A percentile compares a stretch with the other conserved stretches of the same genome.
These are phyloP conservation scores for Linderniella brevidens DNA, from an alignment of 257 asterid species.

Conservation along the genomic window DNA sequence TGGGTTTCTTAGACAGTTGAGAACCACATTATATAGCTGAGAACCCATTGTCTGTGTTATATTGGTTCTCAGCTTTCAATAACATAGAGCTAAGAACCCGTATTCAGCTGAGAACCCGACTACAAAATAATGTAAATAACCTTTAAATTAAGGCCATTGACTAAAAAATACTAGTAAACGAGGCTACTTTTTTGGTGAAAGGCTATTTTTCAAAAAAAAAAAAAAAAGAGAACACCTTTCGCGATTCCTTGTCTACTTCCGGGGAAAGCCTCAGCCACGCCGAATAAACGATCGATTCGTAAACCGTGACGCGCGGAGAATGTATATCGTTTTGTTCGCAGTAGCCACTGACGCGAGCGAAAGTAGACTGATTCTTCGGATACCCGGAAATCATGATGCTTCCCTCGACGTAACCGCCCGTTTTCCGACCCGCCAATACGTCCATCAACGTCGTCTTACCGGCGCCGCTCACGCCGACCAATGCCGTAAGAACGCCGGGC, in stretches of 20 bases:
- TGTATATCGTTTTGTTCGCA: slow-evolving; percentile 65
- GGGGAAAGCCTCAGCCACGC: slow-evolving; percentile 62
- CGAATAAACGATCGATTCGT: slow-evolving; percentile 46
- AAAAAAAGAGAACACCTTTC: too few relatives aligned
- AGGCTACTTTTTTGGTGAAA: too few relatives aligned
- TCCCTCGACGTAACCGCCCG: slow-evolving; percentile 57
- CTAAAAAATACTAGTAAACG: too few relatives aligned
- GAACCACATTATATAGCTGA: too few relatives aligned
- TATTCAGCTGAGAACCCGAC: too few relatives aligned
- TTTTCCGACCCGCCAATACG: slow-evolving; percentile 57
- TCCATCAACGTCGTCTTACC: slow-evolving; percentile 66
- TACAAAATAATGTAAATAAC: too few relatives aligned
- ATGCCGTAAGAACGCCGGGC: slow-evolving; percentile 54
- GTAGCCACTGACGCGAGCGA: slow-evolving; percentile 60
- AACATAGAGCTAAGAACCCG: too few relatives aligned
- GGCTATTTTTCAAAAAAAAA: too few relatives aligned
- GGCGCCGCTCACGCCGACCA: slow-evolving; percentile 66
- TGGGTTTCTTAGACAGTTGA: too few relatives aligned
- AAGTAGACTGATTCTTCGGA: slow-evolving; percentile 42
- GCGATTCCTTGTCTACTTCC: slow-evolving; percentile 25
- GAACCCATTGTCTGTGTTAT: too few relatives aligned
- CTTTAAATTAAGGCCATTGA: too few relatives aligned
- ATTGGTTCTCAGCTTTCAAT: too few relatives aligned
- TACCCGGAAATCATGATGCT: slow-evolving; percentile 45
- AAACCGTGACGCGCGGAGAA: slow-evolving; percentile 55